Evolutionary conservation across 441 rosid species (phyloP).

Genomic region (California macrophylla): DNA sequence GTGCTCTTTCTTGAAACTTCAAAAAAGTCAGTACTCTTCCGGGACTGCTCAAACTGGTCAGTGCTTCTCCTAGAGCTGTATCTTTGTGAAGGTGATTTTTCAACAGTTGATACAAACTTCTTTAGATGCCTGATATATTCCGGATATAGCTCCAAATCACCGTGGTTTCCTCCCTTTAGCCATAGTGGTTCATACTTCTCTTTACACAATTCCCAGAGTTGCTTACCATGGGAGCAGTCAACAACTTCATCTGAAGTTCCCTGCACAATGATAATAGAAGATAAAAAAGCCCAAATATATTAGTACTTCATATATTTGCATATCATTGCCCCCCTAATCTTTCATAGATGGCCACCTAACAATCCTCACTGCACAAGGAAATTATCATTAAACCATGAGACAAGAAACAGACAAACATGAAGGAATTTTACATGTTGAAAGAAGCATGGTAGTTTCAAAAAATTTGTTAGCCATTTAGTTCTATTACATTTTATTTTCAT

Average conservation of each 20-base stretch:
- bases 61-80: conserved; percentile 58
- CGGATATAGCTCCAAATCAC: conserved; percentile 78
- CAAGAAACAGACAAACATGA: too few relatives aligned
- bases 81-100: conserved; percentile 74
- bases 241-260: conserved; percentile 97
- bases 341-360: too few relatives aligned
- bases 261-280: conserved; percentile 26
- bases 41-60: conserved; percentile 53
- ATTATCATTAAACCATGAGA: too few relatives aligned
- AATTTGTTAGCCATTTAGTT: too few relatives aligned
- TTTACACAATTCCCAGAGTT: conserved; percentile 82
- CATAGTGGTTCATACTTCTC: conserved; percentile 89
- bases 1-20: conserved; percentile 71
- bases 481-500: too few relatives aligned
- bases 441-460: too few relatives aligned
- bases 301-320: not conserved
- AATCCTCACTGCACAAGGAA: too few relatives aligned
- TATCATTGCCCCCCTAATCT: too few relatives aligned
- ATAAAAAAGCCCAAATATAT: not conserved
- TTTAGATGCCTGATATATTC: conserved; percentile 80
- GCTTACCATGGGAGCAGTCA: conserved; percentile 91
- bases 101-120: conserved; percentile 76
- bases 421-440: too few relatives aligned
- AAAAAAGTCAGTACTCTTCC: conserved; percentile 56
- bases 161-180: conserved; percentile 89